These are phyloP conservation scores for Collybiopsis confluens DNA, from an alignment of 768 basidiomycete genomes.

Conservation along the genomic window DNA sequence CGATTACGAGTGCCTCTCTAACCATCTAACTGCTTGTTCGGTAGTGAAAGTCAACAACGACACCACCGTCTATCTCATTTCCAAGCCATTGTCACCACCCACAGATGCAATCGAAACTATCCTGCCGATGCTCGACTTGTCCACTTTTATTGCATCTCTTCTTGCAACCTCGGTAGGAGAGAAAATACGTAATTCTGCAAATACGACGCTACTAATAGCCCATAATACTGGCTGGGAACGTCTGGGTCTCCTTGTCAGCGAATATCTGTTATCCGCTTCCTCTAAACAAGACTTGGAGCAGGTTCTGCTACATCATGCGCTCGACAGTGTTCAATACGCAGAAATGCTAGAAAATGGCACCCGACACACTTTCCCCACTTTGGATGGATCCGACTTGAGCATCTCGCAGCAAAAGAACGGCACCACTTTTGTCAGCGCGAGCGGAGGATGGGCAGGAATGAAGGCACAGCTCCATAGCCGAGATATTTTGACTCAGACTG, in stretches of 20 bases:
- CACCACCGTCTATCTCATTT: constrained; percentile 85
- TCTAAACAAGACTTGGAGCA: constrained; percentile 77
- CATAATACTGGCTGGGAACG: constrained; percentile 85
- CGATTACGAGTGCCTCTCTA: constrained; percentile 9
- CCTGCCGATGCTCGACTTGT: constrained; percentile 78
- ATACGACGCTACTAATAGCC: constrained; percentile 82
- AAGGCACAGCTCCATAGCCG: constrained; percentile 51
- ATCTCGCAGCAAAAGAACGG: constrained; percentile 53
- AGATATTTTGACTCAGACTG: constrained; percentile 80
- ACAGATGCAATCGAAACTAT: constrained; percentile 76
- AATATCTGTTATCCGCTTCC: constrained; percentile 75
- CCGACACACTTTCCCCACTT: constrained; percentile 68
- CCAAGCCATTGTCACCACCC: constrained; percentile 79
- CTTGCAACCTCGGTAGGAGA: constrained; percentile 85
- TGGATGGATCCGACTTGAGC: constrained; percentile 82
- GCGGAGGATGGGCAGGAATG: constrained; percentile 78
- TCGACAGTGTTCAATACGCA: constrained; percentile 74
- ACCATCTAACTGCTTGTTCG: constrained; percentile 7
- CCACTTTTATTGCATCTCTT: constrained; percentile 85
- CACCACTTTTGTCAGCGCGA: constrained; percentile 53
- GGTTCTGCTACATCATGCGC: constrained; percentile 84
- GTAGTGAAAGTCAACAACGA: constrained; percentile 73
- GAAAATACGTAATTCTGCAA: constrained; percentile 55
- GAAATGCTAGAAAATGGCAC: constrained; percentile 57
- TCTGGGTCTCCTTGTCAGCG: constrained; percentile 80